Percentiles rank a stretch among this genome's conserved stretches.
phyloP scores from a whole-genome alignment of 1,139 yeast genomes.

The Kodamaea plutei region DNA sequence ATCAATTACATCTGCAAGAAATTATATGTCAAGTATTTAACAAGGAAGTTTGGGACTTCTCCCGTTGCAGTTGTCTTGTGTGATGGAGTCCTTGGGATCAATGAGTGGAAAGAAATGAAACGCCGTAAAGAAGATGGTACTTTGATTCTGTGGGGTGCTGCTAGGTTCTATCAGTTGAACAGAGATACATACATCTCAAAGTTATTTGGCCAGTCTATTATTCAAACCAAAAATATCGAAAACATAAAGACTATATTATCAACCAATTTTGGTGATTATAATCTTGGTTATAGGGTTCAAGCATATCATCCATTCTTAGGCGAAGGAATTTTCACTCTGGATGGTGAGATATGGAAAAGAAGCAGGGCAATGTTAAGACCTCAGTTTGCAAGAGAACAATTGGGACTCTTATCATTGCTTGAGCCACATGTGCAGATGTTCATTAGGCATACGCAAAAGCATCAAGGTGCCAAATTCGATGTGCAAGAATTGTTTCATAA shows the following conservation, averaged over 20 bases:
- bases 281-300: slow-evolving; percentile 31
- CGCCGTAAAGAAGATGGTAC: slow-evolving; percentile 9
- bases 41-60: too few relatives aligned
- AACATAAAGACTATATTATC: slow-evolving; percentile 21
- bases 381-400: slow-evolving; percentile 54
- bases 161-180: background rate
- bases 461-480: slow-evolving; percentile 23
- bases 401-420: slow-evolving; percentile 44
- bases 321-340: slow-evolving; percentile 52
- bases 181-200: slow-evolving; percentile 2
- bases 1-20: too few relatives aligned
- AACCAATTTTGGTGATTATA: slow-evolving; percentile 20
- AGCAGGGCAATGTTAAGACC: slow-evolving; percentile 56
- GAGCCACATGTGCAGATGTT: slow-evolving; percentile 45
- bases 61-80: background rate
- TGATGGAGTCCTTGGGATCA: slow-evolving; percentile 10
- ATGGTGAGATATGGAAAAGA: slow-evolving; percentile 55
- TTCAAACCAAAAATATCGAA: slow-evolving; percentile 17
- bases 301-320: slow-evolving; percentile 33
- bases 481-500: slow-evolving; percentile 36
- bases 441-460: slow-evolving; percentile 27
- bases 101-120: slow-evolving; percentile 4
- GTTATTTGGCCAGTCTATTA: slow-evolving; percentile 8
- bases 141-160: slow-evolving; percentile 6
- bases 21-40: too few relatives aligned